phyloP scores from a whole-genome alignment of 1,284 basidiomycete genomes.

The Moesziomyces sp. region DNA sequence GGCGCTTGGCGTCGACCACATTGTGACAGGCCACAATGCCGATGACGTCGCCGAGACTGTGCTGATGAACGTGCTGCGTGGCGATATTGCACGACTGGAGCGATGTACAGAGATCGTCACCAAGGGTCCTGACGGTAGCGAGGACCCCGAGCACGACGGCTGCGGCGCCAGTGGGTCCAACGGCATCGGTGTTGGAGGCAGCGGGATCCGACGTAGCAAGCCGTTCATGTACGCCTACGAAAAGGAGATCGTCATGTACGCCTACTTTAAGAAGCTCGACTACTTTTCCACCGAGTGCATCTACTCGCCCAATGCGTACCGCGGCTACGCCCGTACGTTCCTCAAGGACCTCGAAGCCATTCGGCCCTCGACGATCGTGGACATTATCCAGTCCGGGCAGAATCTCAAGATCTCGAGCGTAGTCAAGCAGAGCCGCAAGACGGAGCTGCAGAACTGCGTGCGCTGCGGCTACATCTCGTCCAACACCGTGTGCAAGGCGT shows the following conservation, averaged over 20 bases:
- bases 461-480: conserved; percentile 67
- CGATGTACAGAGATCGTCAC: conserved; percentile 89
- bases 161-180: conserved; percentile 47
- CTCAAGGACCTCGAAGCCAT: conserved; percentile 95
- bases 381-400: conserved; percentile 79
- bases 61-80: conserved; percentile 98
- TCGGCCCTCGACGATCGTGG: conserved; percentile 91
- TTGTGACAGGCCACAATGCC: conserved; percentile 98
- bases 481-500: conserved; percentile 66
- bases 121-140: conserved; percentile 50
- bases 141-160: conserved; percentile 67
- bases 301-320: conserved; percentile 93
- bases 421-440: conserved; percentile 54
- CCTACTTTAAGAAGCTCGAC: conserved; percentile 93
- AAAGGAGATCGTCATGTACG: conserved; percentile 99
- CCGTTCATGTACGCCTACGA: conserved; percentile 99
- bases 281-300: conserved; percentile 99
- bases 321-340: conserved; percentile 92
- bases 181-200: conserved; percentile 71
- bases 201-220: conserved; percentile 94
- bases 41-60: conserved; percentile 99
- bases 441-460: conserved; percentile 57
- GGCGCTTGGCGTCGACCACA: conserved; percentile 90
- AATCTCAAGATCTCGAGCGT: conserved; percentile 49
- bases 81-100: conserved; percentile 92